Percentiles rank a stretch among this genome's conserved stretches.
These are phyloP conservation scores for Pulveroboletus sp. DNA, from an alignment of 768 basidiomycete genomes.

Conservation along the genomic window DNA sequence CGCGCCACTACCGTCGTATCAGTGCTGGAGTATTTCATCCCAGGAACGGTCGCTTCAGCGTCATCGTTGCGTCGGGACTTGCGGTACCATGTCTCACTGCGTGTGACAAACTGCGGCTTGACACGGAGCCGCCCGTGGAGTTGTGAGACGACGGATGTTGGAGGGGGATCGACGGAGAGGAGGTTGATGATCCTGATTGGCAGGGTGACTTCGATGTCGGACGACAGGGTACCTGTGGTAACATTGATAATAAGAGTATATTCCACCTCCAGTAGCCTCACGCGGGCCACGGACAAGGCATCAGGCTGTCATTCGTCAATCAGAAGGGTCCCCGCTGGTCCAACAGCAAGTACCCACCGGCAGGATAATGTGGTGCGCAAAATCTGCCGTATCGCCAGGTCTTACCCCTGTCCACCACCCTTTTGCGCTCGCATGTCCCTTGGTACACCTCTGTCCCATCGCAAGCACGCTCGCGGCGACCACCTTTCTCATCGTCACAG, in stretches of 20 bases:
- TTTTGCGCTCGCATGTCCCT: conserved; percentile 71
- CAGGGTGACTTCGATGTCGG: conserved; percentile 64
- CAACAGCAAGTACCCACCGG: conserved; percentile 51
- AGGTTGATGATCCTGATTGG: conserved; percentile 80
- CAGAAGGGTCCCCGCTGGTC: conserved; percentile 3
- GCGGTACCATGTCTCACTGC: conserved; percentile 28
- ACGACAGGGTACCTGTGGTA: conserved; percentile 51
- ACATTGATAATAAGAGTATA: conserved; percentile 66
- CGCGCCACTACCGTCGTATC: conserved; percentile 28
- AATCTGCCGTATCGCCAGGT: conserved; percentile 54
- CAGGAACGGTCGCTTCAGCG: conserved; percentile 27
- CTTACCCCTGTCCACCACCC: conserved; percentile 89
- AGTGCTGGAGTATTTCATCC: conserved; percentile 28
- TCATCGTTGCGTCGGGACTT: conserved; percentile 21
- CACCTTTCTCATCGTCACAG: conserved; percentile 55
- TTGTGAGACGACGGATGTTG: conserved; percentile 32
- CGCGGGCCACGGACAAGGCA: conserved; percentile 61
- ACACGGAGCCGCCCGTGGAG: conserved; percentile 15
- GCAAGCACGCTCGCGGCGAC: conserved; percentile 63
- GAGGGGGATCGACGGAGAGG: conserved; percentile 80
- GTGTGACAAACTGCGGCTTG: conserved; percentile 22
- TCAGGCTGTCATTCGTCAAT: conserved; percentile 45
- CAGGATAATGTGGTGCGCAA: conserved; percentile 64
- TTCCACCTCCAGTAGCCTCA: conserved; percentile 69
- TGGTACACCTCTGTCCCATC: conserved; percentile 56